Conservation (phyloP, 805 yeast genomes). For the Zygosaccharomyces gambellarensis region DNA sequence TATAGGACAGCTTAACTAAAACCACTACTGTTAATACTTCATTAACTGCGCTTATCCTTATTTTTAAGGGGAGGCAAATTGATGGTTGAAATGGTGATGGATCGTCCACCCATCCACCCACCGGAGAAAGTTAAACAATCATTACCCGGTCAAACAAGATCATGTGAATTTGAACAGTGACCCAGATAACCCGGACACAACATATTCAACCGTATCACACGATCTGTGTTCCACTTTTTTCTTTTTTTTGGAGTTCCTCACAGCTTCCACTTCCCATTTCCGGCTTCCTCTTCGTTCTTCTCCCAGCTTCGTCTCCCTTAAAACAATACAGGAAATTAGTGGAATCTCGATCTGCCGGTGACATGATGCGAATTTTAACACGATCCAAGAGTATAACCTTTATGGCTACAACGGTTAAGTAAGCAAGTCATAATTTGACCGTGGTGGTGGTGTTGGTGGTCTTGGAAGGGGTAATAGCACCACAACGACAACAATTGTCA, state of each 20-base stretch:
- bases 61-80: background rate
- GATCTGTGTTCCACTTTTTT: constrained; percentile 2
- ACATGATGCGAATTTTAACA: constrained; percentile 6
- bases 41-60: background rate
- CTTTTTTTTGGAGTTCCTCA: background rate
- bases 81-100: too few species aligned
- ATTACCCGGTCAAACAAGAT: background rate
- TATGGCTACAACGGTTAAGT: background rate
- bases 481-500: too few species aligned
- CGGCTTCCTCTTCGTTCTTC: background rate
- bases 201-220: background rate
- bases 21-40: too few species aligned
- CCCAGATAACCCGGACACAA: too few species aligned
- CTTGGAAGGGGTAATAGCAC: background rate
- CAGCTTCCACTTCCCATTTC: background rate
- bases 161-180: background rate
- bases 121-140: too few species aligned
- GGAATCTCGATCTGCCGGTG: constrained; percentile 2
- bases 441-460: background rate
- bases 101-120: too few species aligned
- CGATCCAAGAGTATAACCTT: background rate
- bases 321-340: background rate
- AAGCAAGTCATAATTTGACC: too few species aligned
- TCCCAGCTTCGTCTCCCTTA: background rate
- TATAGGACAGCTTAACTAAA: too few species aligned